Base-by-base conservation (phyloP, 2,329 filamentous ascomycete genomes). In the Graphiopsis chlorocephala region DNA sequence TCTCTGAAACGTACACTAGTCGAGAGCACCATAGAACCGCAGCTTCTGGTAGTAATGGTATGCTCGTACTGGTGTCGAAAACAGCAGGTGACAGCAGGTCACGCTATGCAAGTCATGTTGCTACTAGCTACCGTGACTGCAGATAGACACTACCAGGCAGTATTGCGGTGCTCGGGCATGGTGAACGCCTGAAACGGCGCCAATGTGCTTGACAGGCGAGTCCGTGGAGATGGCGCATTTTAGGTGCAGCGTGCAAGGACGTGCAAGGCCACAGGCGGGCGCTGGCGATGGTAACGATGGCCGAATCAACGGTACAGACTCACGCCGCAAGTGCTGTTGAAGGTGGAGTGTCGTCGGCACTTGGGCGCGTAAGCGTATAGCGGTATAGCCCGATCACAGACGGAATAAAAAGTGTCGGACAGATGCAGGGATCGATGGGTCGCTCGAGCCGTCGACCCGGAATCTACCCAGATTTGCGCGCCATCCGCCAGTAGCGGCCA, bases 381-480 rank as follows among this genome's bases (percentile, higher is more conserved):
- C 31, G 26, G 53, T 38, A 38, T 38, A 56, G 53, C 31, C 53
- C 31, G 53, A 38, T 56, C 53, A 26, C 25, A 52, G 47, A 28
- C 20, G 47, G 35, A 11, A 45, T 20, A 20, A 31, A 23, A n/a
- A 10, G 28, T 53, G 26, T 47, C 31, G 45, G 59, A 61, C 52
- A 47, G 29, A 38, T 47, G 59, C 59, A 61, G 59, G 59, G 59
- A 61, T 61, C 59, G 29, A 47, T 17, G 25, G 33, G 29, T 61
- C 47, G 59, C 47, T 61, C 47, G 59, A 47, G 59, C 59, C 59
- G 59, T 25, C 59, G 28, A 61, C 59, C 56, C 59, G 59, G 59
- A 47, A 61, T 31, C 53, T 31, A 31, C 50, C 50, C 50, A 50
- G 50, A 29, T 53, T 53, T 53, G 48, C 48, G 48, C 48, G 48